A percentile compares a stretch with the other conserved stretches of the same genome.
phyloP scores from a whole-genome alignment of 1,284 basidiomycete species.

The Spongispora temasekensis region DNA sequence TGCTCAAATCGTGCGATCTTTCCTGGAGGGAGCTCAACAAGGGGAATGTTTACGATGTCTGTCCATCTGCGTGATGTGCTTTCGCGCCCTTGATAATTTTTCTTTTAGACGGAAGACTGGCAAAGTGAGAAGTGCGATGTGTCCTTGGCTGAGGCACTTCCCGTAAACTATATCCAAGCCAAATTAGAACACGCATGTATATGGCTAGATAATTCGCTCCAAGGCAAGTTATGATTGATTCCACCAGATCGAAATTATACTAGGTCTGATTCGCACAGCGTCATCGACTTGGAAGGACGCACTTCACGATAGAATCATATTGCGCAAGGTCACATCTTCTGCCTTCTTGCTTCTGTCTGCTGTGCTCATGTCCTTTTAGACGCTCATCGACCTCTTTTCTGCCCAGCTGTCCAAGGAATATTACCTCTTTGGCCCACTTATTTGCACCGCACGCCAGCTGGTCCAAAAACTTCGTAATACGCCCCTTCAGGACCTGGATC shows the following conservation, averaged over 20 bases:
- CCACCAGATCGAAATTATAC: neutral
- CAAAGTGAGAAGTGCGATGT: constrained; percentile 86
- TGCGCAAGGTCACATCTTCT: constrained; percentile 54
- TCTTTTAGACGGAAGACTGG: constrained; percentile 80
- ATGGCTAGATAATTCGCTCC: constrained; percentile 48
- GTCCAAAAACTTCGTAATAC: constrained; percentile 20
- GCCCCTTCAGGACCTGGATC: constrained; percentile 37
- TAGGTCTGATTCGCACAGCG: constrained; percentile 30
- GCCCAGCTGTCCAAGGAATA: constrained; percentile 31
- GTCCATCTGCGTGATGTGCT: constrained; percentile 37
- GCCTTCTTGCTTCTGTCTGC: constrained; percentile 1
- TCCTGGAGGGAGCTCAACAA: constrained; percentile 80
- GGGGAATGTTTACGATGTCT: constrained; percentile 74
- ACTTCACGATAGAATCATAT: constrained; percentile 51
- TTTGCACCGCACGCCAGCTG: constrained; percentile 23
- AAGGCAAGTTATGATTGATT: constrained; percentile 45
- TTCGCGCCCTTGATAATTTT: constrained; percentile 14
- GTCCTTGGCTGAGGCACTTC: constrained; percentile 70
- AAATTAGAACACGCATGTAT: constrained; percentile 61
- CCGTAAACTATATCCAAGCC: constrained; percentile 57
- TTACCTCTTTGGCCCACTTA: constrained; percentile 14
- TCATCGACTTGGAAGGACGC: constrained; percentile 47
- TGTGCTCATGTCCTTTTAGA: constrained; percentile 10
- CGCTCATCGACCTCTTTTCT: constrained; percentile 51
- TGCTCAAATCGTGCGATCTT: constrained; percentile 84